These are phyloP conservation scores for Crithidia bombi DNA, from an alignment of 208 protist genomes.

Conservation along the genomic window DNA sequence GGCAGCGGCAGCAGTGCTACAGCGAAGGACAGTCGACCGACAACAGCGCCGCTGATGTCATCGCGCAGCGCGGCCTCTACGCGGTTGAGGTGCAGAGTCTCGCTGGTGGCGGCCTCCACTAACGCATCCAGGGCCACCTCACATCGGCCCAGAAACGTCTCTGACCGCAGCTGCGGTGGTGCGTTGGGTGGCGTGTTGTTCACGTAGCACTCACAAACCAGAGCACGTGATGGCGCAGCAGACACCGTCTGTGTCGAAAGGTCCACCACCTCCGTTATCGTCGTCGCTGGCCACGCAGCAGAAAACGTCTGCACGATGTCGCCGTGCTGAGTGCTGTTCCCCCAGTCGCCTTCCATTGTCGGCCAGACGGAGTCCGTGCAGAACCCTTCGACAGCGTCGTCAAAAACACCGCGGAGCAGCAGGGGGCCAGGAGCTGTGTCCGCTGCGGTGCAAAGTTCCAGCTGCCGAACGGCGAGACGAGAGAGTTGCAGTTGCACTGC, in stretches of 20 bases:
- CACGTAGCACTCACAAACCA: constrained; percentile 25
- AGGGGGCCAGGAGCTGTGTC: background rate
- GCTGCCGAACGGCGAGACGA: background rate
- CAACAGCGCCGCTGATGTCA: background rate
- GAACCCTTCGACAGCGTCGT: background rate
- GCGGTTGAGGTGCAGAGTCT: background rate
- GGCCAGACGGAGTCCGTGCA: constrained; percentile 16
- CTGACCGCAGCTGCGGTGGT: background rate
- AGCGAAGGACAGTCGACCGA: constrained; percentile 12
- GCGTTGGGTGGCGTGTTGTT: background rate
- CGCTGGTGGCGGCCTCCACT: background rate
- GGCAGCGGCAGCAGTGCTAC: constrained; percentile 6
- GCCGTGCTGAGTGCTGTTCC: background rate
- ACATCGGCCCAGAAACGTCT: constrained; percentile 9
- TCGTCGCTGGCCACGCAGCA: constrained; percentile 10
- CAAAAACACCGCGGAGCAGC: constrained; percentile 13
- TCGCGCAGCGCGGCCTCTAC: constrained; percentile 16
- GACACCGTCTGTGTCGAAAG: background rate
- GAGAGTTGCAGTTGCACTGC: constrained; percentile 6
- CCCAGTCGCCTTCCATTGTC: background rate
- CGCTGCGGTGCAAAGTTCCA: background rate
- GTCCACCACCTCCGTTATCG: constrained; percentile 5
- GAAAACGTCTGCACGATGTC: background rate
- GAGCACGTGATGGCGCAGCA: background rate
- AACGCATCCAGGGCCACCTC: constrained; percentile 4